Evolutionary conservation across 2,329 filamentous ascomycete species (phyloP), one percentile per base, ranked within the genome.

Genomic region (Albophoma yamanashiensis): DNA sequence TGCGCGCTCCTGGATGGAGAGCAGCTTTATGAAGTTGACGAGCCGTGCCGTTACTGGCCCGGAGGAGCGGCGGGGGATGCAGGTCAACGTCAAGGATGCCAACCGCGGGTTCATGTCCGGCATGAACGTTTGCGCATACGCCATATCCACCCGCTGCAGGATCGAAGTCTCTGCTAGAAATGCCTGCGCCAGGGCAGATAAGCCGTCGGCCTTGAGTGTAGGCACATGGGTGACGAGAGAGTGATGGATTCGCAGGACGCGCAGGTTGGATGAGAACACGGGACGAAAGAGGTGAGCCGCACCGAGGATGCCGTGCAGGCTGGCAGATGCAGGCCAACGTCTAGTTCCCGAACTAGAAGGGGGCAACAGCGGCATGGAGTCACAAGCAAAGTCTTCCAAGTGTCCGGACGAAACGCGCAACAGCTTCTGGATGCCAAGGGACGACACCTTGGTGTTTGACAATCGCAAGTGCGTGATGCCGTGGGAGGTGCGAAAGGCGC

Each of bases 51-150:
- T 75, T 17, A 85, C 61, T 6, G 75, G 75, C 0, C 82, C 83
- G 5, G 69, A 74, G 1, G 83, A 84, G 31, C 76, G 76, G 9
- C 81, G 75, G 0, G 84, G 84, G 3, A 87, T 74, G 36, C 75
- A 71, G 0, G 82, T 83, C 27, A 87, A 70, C 4, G 79, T 81
- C 31, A 87, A 65, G 0, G 78, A 80, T 14, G 68, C 69, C 27
- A 87, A 68, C 4, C 82, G 77, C 0, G 82, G 79, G 61, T 86
- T 87, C 71, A 80, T 78, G 56, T 84, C 78, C 0, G 84, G 84
- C 4, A 75, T 67, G 58, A 83, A 81, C 17, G 73, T 67, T 57
- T 77, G 71, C 2, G 79, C 78, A 63, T 79, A 84, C 8, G 76
- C 75, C 39, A 74, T 67, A 39, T 79, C 71, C 17, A 76, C 71